A percentile compares a stretch with the other conserved stretches of the same genome.
phyloP scores from a whole-genome alignment of 352 stramenopile species.

The Salisapilia sapeloensis region DNA sequence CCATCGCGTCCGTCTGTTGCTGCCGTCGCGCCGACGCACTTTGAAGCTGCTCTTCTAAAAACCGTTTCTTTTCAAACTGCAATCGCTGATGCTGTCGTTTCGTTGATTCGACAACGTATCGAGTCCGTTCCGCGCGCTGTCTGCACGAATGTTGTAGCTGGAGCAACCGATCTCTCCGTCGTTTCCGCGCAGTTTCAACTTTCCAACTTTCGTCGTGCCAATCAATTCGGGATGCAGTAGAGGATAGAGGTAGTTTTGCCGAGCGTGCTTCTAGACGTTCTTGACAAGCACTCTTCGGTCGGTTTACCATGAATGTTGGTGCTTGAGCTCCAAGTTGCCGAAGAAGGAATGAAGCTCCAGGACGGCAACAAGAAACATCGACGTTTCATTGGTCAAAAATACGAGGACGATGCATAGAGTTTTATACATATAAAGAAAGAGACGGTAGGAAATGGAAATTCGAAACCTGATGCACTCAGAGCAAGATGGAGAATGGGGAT shows the following conservation, averaged over 20 bases:
- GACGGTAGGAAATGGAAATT: too few relatives aligned
- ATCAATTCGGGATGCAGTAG: too few relatives aligned
- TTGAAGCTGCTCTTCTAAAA: constrained; percentile 24
- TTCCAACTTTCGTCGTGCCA: too few relatives aligned
- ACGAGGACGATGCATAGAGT: too few relatives aligned
- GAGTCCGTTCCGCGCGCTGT: constrained; percentile 17
- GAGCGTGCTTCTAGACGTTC: constrained; percentile 42
- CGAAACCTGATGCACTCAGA: too few relatives aligned
- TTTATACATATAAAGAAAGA: too few relatives aligned
- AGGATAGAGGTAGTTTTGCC: too few relatives aligned
- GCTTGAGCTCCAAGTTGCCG: too few relatives aligned
- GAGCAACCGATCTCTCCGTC: constrained; percentile 20
- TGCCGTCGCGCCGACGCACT: constrained; percentile 25
- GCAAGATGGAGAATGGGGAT: too few relatives aligned
- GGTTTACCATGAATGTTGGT: constrained; percentile 37
- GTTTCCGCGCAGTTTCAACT: constrained; percentile 22
- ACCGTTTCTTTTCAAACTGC: constrained; percentile 12
- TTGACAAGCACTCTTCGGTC: constrained; percentile 53
- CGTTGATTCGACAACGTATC: constrained; percentile 33
- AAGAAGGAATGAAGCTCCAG: too few relatives aligned
- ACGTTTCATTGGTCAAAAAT: too few relatives aligned
- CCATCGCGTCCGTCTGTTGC: constrained; percentile 30
- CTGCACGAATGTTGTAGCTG: constrained; percentile 26
- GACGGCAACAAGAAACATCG: too few relatives aligned
- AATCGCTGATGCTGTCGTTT: constrained; percentile 21